Evolutionary conservation across 768 basidiomycete genomes (phyloP).

Genomic region (Phaffia australis): DNA sequence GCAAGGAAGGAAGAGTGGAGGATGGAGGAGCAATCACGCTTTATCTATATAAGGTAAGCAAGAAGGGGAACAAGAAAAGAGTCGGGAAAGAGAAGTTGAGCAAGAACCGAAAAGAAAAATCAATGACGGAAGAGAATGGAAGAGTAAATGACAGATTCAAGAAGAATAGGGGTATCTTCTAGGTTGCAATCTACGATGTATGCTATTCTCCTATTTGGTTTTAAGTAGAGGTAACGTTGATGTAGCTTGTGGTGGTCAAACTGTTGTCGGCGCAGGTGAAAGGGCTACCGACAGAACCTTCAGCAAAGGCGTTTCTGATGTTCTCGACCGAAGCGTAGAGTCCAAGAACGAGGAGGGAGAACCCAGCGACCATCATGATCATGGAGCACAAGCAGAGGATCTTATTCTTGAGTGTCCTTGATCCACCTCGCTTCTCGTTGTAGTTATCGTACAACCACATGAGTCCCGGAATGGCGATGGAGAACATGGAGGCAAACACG

Average conservation of each 20-base stretch:
- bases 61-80: too few species aligned
- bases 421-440: background rate
- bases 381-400: too few species aligned
- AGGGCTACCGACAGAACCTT: background rate
- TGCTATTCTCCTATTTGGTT: too few species aligned
- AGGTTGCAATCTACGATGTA: too few species aligned
- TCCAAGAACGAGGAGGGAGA: background rate
- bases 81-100: too few species aligned
- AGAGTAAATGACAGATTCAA: too few species aligned
- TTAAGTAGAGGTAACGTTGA: background rate
- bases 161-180: too few species aligned
- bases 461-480: slow-evolving; percentile 1
- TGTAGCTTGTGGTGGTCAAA: background rate
- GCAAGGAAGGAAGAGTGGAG: too few species aligned
- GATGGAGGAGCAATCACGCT: too few species aligned
- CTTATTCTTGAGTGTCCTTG: background rate
- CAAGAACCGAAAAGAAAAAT: too few species aligned
- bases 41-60: too few species aligned
- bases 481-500: background rate
- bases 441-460: slow-evolving; percentile 9
- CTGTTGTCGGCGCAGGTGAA: slow-evolving; percentile 12
- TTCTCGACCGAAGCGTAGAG: slow-evolving; percentile 4
- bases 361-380: background rate
- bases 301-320: background rate
- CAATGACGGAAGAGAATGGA: too few species aligned